Base-by-base conservation (phyloP, 495 filamentous ascomycete species). In the Penicillium verhagenii region DNA sequence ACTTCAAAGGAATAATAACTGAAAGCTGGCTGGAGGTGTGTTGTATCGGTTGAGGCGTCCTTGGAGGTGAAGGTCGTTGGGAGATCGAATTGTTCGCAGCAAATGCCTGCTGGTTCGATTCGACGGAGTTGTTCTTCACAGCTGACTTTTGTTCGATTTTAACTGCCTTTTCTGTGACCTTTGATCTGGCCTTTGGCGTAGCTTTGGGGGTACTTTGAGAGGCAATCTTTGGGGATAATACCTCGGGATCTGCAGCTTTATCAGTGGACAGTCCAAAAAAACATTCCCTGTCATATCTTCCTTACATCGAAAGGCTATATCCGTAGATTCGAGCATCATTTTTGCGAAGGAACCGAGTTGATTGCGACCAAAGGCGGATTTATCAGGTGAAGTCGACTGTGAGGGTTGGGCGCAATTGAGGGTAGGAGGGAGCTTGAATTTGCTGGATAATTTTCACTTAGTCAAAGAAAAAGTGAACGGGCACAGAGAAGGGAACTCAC, bases 401-500 rank as follows among this genome's bases (percentile, higher is more conserved):
- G 61, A 45, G 16, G 55, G 54, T 47, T 67, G 64, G 37, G 52
- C 49, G 52, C 60, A 57, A 25, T 53, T 54, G 19, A 66, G 43
- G 42, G 64, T 52, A 25, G 60, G 56, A 52, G 78, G 76, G 29
- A 71, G 71, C 65, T 90, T 91, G 73, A 92, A 92, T 60, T 86
- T 83, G 69, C 90, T 92, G 60, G 56, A 65, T 60, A 57, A 65
- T 21, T 42, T 49, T 49, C 31, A 60, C 49, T 29, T 60, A 40
- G 35, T 18, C 56, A 28, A 52, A 43, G 25, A 18, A n/a, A 23
- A 48, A 13, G 8, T 26, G 8, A 23, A 6, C 29, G 6, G 25
- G 42, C 3, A 1, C n/a, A n/a, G n/a, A 28, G 11, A 18, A 35
- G 38, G 18, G 23, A 42, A 60, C 86, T 71, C 78, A 92, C 88